phyloP scores from a whole-genome alignment of 768 basidiomycete species.

The Cystobasidium tubakii region DNA sequence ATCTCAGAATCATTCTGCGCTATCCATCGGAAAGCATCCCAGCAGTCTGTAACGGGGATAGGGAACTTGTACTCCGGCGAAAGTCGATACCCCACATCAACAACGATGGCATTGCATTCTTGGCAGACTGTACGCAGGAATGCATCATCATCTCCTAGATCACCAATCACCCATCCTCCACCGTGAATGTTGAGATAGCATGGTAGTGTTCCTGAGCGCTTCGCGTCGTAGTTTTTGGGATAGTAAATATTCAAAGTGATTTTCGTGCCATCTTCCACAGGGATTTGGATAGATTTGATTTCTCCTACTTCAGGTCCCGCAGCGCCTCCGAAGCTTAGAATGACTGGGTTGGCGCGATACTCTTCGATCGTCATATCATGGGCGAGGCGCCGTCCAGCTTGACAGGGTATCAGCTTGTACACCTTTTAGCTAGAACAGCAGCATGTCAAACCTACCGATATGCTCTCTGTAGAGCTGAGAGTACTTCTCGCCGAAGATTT shows the following conservation, averaged over 20 bases:
- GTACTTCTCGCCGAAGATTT: slow-evolving; percentile 34
- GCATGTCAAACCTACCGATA: background rate
- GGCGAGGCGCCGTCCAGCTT: slow-evolving; percentile 26
- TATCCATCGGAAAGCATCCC: slow-evolving; percentile 30
- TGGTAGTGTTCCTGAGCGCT: background rate
- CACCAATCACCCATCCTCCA: slow-evolving; percentile 34
- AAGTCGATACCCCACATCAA: slow-evolving; percentile 37
- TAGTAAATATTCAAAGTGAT: slow-evolving; percentile 24
- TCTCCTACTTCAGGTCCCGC: slow-evolving; percentile 24
- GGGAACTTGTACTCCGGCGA: slow-evolving; percentile 36
- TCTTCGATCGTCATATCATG: slow-evolving; percentile 38
- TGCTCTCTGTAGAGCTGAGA: slow-evolving; percentile 13
- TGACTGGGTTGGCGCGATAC: slow-evolving; percentile 33
- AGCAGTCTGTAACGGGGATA: slow-evolving; percentile 34
- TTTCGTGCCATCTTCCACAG: slow-evolving; percentile 17
- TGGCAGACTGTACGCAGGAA: slow-evolving; percentile 26
- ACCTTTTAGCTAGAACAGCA: background rate
- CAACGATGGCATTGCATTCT: background rate
- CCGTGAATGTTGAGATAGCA: slow-evolving; percentile 35
- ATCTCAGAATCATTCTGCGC: background rate
- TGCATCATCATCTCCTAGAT: slow-evolving; percentile 29
- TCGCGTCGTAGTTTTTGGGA: slow-evolving; percentile 2
- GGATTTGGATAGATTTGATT: slow-evolving; percentile 1
- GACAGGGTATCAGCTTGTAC: too few relatives aligned
- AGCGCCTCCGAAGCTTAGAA: slow-evolving; percentile 32